Evolutionary conservation across 2,329 filamentous ascomycete species (phyloP).

Genomic region (Aspergillus sergii): DNA sequence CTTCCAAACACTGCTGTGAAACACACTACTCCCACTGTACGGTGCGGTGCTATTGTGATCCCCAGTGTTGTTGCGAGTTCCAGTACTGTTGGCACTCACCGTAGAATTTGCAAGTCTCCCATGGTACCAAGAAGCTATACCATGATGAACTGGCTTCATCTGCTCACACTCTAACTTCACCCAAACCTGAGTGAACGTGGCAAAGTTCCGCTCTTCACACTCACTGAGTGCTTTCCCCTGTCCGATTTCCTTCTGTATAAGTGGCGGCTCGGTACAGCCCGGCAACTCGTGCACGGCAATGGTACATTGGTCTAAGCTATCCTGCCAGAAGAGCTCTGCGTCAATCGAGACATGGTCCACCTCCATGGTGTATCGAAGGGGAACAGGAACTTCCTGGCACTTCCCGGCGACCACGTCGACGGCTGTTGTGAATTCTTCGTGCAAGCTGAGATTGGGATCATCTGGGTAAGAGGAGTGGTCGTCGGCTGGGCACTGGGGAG

Average conservation of each 20-base stretch:
- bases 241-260: conserved; percentile 27
- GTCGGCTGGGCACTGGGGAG: conserved; percentile 28
- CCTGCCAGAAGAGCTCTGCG: conserved; percentile 24
- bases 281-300: conserved; percentile 38
- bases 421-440: conserved; percentile 25
- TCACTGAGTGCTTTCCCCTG: conserved; percentile 20
- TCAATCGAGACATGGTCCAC: conserved; percentile 32
- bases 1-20: background rate
- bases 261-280: conserved; percentile 32
- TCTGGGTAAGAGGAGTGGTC: background rate
- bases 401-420: conserved; percentile 23
- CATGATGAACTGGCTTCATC: conserved; percentile 2
- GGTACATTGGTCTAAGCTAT: conserved; percentile 28
- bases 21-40: background rate
- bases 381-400: conserved; percentile 31
- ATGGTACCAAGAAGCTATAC: background rate
- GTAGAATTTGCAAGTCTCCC: background rate
- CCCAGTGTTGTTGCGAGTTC: background rate
- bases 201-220: conserved; percentile 28
- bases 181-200: conserved; percentile 33
- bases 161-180: conserved; percentile 31
- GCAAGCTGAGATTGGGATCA: background rate
- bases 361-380: conserved; percentile 25
- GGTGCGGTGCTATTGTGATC: background rate
- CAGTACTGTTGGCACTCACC: background rate